Percentiles rank a stretch among this genome's conserved stretches.
Conservation (phyloP, 495 filamentous ascomycete genomes). For the Astrocystis sublimbata region DNA sequence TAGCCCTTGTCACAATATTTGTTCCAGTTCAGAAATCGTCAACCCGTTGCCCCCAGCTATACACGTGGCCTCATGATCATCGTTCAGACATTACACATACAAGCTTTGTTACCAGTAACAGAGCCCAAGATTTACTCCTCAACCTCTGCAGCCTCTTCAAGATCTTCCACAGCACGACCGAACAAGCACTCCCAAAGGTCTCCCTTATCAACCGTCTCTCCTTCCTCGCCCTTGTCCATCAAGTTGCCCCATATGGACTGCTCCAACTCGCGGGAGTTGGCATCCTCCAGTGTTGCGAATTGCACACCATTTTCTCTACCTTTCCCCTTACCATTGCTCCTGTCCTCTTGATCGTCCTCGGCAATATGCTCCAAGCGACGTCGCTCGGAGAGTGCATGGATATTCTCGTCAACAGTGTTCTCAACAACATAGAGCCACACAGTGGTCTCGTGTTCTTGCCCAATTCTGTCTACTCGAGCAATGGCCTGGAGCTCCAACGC, state of each 20-base stretch:
- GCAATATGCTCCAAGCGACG: constrained; percentile 76
- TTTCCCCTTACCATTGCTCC: constrained; percentile 36
- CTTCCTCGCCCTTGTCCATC: constrained; percentile 66
- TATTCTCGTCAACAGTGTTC: constrained; percentile 85
- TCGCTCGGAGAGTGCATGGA: constrained; percentile 80
- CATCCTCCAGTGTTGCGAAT: constrained; percentile 42
- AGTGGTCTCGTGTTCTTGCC: constrained; percentile 81
- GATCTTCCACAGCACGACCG: constrained; percentile 44
- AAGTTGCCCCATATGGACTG: constrained; percentile 63
- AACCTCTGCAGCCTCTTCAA: no score
- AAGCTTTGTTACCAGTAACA: neutral
- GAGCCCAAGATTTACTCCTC: neutral
- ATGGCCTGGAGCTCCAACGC: constrained; percentile 93
- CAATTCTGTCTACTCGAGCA: constrained; percentile 90
- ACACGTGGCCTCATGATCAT: neutral
- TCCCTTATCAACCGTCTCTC: constrained; percentile 74
- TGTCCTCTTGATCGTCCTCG: constrained; percentile 33
- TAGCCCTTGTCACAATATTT: no score
- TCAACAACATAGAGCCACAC: constrained; percentile 93
- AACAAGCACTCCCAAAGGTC: constrained; percentile 93
- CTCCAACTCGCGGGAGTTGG: constrained; percentile 81
- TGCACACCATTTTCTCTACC: constrained; percentile 27
- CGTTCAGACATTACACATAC: constrained; percentile 5
- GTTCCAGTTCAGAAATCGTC: no score
- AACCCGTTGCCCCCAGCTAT: no score